Conservation (phyloP, 345 rosid genomes). For the Sonneratia caseolaris region DNA sequence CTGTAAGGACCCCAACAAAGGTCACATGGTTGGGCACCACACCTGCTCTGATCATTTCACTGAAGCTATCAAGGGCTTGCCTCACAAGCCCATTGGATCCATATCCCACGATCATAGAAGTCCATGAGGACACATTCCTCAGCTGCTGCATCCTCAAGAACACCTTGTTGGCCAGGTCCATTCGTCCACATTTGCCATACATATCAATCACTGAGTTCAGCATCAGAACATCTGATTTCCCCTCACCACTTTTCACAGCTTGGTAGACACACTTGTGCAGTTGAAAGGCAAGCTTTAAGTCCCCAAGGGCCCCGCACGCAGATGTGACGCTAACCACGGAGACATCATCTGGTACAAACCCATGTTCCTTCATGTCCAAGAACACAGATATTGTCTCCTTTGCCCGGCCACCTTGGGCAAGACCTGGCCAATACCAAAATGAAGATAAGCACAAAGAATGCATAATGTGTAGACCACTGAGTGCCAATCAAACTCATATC, state of each 20-base stretch:
- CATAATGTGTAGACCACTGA: not conserved
- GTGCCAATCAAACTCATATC: not conserved
- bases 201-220: conserved; percentile 62
- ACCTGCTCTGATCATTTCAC: conserved; percentile 37
- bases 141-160: conserved; percentile 32
- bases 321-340: conserved; percentile 70
- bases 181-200: conserved; percentile 79
- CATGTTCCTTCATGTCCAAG: conserved; percentile 38
- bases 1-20: conserved; percentile 63
- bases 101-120: conserved; percentile 65
- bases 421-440: conserved; percentile 10
- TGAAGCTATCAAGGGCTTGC: conserved; percentile 52
- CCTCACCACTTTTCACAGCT: conserved; percentile 21
- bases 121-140: conserved; percentile 76
- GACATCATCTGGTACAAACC: conserved; percentile 65
- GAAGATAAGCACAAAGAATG: not conserved
- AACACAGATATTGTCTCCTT: conserved; percentile 53
- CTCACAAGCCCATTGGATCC: conserved; percentile 51
- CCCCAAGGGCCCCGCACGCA: conserved; percentile 69
- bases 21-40: conserved; percentile 67
- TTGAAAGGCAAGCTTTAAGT: conserved; percentile 54
- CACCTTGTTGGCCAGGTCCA: conserved; percentile 59
- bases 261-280: conserved; percentile 62
- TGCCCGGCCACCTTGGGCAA: conserved; percentile 45
- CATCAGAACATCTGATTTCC: conserved; percentile 49